Evolutionary conservation across 495 filamentous ascomycete genomes (phyloP).

Genomic region (Aspergillus kassunensis): DNA sequence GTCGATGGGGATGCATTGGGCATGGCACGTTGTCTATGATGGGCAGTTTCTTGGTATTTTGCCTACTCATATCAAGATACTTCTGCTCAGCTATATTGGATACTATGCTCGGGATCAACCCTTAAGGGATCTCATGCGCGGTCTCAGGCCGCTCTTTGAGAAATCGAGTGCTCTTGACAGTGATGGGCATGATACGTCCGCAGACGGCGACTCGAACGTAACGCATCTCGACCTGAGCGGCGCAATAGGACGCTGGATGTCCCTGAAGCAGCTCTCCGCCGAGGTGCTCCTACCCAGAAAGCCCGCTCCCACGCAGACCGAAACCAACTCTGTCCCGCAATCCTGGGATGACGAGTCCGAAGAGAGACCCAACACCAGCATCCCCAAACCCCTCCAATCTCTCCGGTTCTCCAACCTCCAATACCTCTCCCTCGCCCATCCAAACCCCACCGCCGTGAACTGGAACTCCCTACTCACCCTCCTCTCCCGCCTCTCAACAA

Average conservation of each 20-base stretch:
- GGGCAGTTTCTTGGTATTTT: conserved; percentile 61
- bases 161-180: conserved; percentile 8
- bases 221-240: conserved; percentile 59
- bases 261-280: conserved; percentile 53
- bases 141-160: conserved; percentile 30
- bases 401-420: conserved; percentile 46
- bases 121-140: conserved; percentile 20
- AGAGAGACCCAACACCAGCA: conserved; percentile 35
- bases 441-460: conserved; percentile 38
- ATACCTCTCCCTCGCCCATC: conserved; percentile 50
- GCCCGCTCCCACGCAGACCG: conserved; percentile 7
- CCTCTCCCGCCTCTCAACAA: conserved; percentile 53
- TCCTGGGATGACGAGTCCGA: conserved; percentile 37
- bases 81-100: conserved; percentile 61
- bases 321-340: conserved; percentile 22
- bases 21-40: conserved; percentile 62
- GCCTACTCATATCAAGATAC: conserved; percentile 55
- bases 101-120: conserved; percentile 42
- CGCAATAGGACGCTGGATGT: conserved; percentile 56
- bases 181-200: conserved; percentile 15
- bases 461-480: conserved; percentile 67
- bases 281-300: conserved; percentile 43
- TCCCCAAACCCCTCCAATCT: conserved; percentile 39
- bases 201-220: conserved; percentile 48
- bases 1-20: conserved; percentile 64